Conservation (phyloP, 1,139 yeast genomes). For the Suhomyces guaymorum region DNA sequence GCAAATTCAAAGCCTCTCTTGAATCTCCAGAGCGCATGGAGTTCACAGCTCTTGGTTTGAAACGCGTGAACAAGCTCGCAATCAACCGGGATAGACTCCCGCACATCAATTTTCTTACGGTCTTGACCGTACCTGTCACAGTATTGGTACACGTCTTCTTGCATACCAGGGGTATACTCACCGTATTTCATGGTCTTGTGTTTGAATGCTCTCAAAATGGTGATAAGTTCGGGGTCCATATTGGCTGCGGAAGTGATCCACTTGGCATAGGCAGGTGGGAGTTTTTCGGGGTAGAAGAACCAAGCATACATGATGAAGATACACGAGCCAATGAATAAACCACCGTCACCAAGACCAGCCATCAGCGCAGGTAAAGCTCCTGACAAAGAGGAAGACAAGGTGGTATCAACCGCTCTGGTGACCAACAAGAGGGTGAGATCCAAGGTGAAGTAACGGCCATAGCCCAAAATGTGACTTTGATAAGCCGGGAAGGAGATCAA, state of each 20-base stretch:
- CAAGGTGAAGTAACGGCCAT: constrained; percentile 33
- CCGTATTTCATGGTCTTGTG: constrained; percentile 30
- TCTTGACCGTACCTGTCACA: constrained; percentile 31
- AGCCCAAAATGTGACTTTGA: constrained; percentile 32
- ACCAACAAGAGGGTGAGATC: constrained; percentile 38
- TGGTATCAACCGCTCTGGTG: constrained; percentile 40
- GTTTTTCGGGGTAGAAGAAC: constrained; percentile 33
- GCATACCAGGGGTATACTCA: constrained; percentile 19
- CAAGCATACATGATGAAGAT: constrained; percentile 38
- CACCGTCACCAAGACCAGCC: constrained; percentile 28
- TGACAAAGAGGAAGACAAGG: constrained; percentile 28
- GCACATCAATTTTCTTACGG: constrained; percentile 24
- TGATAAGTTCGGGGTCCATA: constrained; percentile 36
- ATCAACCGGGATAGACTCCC: constrained; percentile 25
- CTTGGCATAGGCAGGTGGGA: constrained; percentile 40
- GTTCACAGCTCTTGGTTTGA: constrained; percentile 33
- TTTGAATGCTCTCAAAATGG: constrained; percentile 25
- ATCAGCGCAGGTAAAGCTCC: constrained; percentile 19
- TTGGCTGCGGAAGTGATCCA: constrained; percentile 47
- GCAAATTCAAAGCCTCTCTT: constrained; percentile 38
- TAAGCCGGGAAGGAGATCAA: constrained; percentile 29
- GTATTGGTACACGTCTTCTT: constrained; percentile 25
- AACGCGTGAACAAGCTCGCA: constrained; percentile 40
- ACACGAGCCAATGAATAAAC: constrained; percentile 31
- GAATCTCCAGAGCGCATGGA: constrained; percentile 43